Percentiles rank a stretch among this genome's conserved stretches.
Evolutionary conservation across 345 rosid species (phyloP).

Genomic region (Bruguiera parviflora): DNA sequence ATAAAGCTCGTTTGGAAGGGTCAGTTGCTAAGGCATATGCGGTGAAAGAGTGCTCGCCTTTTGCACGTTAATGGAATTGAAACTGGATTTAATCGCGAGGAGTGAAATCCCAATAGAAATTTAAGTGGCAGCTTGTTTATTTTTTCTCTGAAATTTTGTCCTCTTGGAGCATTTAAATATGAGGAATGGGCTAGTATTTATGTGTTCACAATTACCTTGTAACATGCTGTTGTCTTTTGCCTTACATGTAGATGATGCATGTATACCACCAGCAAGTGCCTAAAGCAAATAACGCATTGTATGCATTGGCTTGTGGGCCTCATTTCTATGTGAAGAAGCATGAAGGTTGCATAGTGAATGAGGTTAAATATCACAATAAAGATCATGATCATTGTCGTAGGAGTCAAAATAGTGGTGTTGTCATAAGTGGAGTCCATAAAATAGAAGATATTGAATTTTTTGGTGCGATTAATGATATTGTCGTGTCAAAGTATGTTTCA

Average conservation of each 20-base stretch:
- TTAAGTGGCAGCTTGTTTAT: neutral
- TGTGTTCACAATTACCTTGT: too few relatives aligned
- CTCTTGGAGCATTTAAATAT: too few relatives aligned
- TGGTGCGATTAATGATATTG: neutral
- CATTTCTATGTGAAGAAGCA: neutral
- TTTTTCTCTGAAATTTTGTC: neutral
- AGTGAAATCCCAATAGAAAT: neutral
- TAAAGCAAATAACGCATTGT: neutral
- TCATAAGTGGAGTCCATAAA: neutral
- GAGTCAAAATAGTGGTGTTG: constrained; percentile 4
- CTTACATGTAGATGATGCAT: neutral
- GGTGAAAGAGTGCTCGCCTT: neutral
- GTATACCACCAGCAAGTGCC: too few relatives aligned
- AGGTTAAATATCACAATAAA: neutral
- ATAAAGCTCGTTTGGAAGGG: neutral
- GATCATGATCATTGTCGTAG: neutral
- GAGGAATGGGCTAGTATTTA: too few relatives aligned
- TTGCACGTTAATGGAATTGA: neutral
- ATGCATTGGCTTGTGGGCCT: neutral
- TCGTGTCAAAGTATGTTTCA: neutral
- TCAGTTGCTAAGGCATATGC: neutral
- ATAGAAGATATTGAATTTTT: neutral
- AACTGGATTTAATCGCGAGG: neutral
- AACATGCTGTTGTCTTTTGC: neutral
- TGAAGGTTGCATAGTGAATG: neutral